phyloP scores from a whole-genome alignment of 1,284 basidiomycete species.

The Fistulinella cinereoalba region DNA sequence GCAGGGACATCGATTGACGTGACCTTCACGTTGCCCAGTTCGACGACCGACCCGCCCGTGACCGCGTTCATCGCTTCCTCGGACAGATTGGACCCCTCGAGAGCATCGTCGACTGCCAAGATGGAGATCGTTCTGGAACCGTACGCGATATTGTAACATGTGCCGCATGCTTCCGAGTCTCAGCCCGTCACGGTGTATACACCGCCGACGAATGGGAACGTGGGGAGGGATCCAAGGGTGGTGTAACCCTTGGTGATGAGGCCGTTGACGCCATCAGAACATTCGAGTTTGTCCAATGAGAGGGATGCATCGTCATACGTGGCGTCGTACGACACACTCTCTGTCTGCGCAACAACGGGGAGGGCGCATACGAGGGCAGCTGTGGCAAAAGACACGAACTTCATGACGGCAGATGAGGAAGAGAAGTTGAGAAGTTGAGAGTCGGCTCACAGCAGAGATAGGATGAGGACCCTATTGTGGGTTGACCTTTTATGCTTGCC shows the following conservation, averaged over 20 bases:
- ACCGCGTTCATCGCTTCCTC: constrained; percentile 45
- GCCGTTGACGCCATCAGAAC: constrained; percentile 51
- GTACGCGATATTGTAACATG: neutral
- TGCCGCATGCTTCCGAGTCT: neutral
- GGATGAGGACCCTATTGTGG: no score
- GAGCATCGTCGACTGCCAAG: constrained; percentile 30
- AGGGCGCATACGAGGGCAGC: neutral
- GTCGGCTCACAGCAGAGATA: no score
- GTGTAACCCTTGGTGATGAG: constrained; percentile 38
- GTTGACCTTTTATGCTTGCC: no score
- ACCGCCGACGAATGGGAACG: constrained; percentile 48
- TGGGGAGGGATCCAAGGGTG: constrained; percentile 42
- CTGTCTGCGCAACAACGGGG: neutral
- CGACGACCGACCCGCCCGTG: constrained; percentile 23
- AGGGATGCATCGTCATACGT: neutral
- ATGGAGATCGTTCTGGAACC: neutral
- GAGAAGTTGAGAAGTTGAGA: neutral
- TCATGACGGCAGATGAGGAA: neutral
- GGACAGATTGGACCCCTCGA: constrained; percentile 38
- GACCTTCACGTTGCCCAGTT: neutral
- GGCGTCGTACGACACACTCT: neutral
- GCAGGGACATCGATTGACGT: neutral
- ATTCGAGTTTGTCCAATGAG: constrained; percentile 42
- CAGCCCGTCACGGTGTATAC: constrained; percentile 29
- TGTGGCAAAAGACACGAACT: neutral